phyloP scores from a whole-genome alignment of 768 basidiomycete species.

The Phaeolepiota aurea region DNA sequence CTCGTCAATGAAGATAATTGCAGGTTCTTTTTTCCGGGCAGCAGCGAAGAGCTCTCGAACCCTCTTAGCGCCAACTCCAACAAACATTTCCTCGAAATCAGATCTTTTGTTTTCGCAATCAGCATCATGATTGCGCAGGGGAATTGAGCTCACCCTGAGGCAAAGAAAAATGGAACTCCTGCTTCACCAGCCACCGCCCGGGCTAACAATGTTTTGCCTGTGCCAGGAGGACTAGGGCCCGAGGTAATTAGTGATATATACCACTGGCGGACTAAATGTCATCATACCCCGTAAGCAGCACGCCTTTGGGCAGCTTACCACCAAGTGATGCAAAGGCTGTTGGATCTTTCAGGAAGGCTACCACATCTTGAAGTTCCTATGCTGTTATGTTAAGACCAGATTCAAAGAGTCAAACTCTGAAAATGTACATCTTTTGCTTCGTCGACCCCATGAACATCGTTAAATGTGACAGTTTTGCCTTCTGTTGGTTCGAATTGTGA shows the following conservation, averaged over 20 bases:
- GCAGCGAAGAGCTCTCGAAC: constrained; percentile 92
- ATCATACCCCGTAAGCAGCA: constrained; percentile 71
- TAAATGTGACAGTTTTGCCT: constrained; percentile 81
- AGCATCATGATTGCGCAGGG: not conserved
- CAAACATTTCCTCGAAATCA: constrained; percentile 98
- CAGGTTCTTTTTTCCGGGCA: constrained; percentile 89
- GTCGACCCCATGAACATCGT: constrained; percentile 95
- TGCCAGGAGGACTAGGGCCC: constrained; percentile 61
- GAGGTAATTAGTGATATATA: not conserved
- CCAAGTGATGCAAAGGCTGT: constrained; percentile 84
- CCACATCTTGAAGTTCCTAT: constrained; percentile 89
- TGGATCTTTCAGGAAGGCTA: constrained; percentile 93
- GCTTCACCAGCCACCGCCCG: constrained; percentile 97
- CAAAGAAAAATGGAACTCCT: constrained; percentile 95
- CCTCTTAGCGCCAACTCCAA: constrained; percentile 90
- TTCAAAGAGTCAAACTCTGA: not conserved
- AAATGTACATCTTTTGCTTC: constrained; percentile 84
- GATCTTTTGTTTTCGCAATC: constrained; percentile 40
- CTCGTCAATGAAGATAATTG: constrained; percentile 98
- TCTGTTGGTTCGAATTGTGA: constrained; percentile 77
- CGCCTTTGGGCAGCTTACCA: constrained; percentile 90
- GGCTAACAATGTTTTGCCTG: constrained; percentile 98
- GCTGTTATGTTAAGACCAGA: constrained; percentile 5
- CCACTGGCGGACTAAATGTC: not conserved
- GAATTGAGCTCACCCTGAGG: constrained; percentile 59